phyloP scores from a whole-genome alignment of 176 grass and related monocot genomes.

The Aegilops speltoides region DNA sequence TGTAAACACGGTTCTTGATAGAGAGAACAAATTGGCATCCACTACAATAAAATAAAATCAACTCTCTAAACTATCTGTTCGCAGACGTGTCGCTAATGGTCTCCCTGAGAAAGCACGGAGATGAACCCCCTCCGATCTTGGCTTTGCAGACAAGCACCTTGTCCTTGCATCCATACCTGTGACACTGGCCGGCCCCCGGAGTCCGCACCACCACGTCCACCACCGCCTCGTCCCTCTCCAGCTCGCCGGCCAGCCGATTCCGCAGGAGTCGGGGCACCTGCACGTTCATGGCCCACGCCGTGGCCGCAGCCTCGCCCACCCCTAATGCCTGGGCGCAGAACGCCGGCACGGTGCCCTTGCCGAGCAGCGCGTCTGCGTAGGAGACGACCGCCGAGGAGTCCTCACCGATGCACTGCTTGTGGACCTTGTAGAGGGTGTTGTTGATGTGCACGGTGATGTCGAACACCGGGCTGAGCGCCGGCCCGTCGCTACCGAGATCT shows the following conservation, averaged over 20 bases:
- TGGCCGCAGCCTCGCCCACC: neutral
- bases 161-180: neutral
- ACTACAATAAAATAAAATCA: neutral
- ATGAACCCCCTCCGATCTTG: neutral
- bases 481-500: neutral
- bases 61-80: neutral
- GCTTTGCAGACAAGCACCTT: neutral
- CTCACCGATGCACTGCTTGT: neutral
- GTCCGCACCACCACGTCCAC: neutral
- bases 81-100: no score
- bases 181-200: neutral
- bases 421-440: neutral
- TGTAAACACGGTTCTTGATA: no score
- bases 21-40: no score
- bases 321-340: neutral
- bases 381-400: neutral
- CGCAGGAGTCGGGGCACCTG: neutral
- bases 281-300: neutral
- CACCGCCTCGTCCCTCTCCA: neutral
- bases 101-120: neutral
- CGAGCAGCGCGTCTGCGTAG: neutral
- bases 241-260: neutral
- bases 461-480: neutral
- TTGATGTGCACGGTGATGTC: neutral
- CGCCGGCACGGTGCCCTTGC: neutral